Conservation (phyloP, 2,329 filamentous ascomycete species). For the Aspergillus bombycis region DNA sequence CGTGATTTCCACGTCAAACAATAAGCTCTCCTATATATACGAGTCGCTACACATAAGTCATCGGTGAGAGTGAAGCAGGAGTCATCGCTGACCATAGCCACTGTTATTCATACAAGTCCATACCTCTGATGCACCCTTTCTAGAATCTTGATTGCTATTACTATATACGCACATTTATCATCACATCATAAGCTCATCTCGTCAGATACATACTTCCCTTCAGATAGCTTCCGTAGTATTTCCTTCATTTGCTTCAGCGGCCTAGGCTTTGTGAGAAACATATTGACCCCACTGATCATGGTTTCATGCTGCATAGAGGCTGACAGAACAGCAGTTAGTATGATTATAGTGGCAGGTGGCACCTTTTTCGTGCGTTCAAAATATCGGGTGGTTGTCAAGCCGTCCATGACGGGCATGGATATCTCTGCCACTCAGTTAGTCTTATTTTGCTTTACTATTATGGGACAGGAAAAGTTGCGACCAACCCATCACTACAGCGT, state of each 20-base stretch:
- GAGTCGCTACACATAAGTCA: neutral
- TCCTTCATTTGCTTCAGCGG: slow-evolving; percentile 22
- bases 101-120: too few species aligned
- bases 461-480: neutral
- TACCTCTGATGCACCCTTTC: too few species aligned
- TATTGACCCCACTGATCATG: slow-evolving; percentile 28
- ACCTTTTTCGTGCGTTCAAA: slow-evolving; percentile 21
- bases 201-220: neutral
- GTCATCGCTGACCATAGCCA: too few species aligned
- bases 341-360: slow-evolving; percentile 24
- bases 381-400: slow-evolving; percentile 30
- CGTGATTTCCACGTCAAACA: neutral
- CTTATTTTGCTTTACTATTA: neutral
- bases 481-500: slow-evolving; percentile 27
- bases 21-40: neutral
- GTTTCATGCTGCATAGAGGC: slow-evolving; percentile 32
- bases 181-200: neutral
- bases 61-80: neutral
- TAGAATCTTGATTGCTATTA: too few species aligned
- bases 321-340: slow-evolving; percentile 31
- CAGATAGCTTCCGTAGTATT: neutral
- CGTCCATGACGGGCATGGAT: slow-evolving; percentile 40
- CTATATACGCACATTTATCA: neutral
- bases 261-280: slow-evolving; percentile 36
- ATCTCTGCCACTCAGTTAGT: slow-evolving; percentile 26